A percentile compares a stretch with the other conserved stretches of the same genome.
Evolutionary conservation across 1,139 yeast genomes (phyloP).

Genomic region (Pichia terricola): DNA sequence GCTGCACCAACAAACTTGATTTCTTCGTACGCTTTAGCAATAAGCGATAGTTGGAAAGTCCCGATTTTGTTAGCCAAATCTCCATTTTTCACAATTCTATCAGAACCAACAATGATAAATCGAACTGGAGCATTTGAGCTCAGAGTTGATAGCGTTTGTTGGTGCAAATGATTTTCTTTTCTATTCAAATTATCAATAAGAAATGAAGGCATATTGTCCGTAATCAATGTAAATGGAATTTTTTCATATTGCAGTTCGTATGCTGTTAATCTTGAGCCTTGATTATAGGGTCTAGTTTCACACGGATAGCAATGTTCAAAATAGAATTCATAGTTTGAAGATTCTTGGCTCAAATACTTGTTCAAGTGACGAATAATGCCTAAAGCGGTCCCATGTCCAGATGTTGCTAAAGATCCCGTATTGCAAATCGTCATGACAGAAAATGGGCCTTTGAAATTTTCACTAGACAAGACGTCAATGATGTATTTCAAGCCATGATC

Average conservation of each 20-base stretch:
- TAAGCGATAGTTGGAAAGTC: slow-evolving; percentile 79
- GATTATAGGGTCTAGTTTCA: slow-evolving; percentile 95
- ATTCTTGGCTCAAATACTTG: slow-evolving; percentile 24
- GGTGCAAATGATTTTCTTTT: slow-evolving; percentile 14
- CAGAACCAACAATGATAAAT: slow-evolving; percentile 97
- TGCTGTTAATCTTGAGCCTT: slow-evolving; percentile 89
- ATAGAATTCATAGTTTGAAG: slow-evolving; percentile 25
- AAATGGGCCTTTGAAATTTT: slow-evolving; percentile 54
- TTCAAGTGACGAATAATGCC: slow-evolving; percentile 74
- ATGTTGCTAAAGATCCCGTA: slow-evolving; percentile 88
- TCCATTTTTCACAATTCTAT: slow-evolving; percentile 83
- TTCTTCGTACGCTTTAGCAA: slow-evolving; percentile 41
- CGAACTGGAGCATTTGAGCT: slow-evolving; percentile 50
- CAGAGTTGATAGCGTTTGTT: slow-evolving; percentile 3
- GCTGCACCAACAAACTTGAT: slow-evolving; percentile 90
- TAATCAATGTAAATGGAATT: slow-evolving; percentile 80
- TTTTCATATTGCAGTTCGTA: slow-evolving; percentile 78
- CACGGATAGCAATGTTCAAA: slow-evolving; percentile 71
- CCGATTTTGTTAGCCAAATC: slow-evolving; percentile 97
- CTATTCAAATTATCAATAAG: slow-evolving; percentile 34
- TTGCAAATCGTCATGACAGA: slow-evolving; percentile 81
- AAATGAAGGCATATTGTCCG: slow-evolving; percentile 89
- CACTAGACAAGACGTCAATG: slow-evolving; percentile 33
- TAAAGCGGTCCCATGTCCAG: slow-evolving; percentile 95
- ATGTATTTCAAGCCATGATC: slow-evolving; percentile 72